Base-by-base conservation (phyloP, 2,329 filamentous ascomycete species). In the Teratosphaeria epicoccoides region DNA sequence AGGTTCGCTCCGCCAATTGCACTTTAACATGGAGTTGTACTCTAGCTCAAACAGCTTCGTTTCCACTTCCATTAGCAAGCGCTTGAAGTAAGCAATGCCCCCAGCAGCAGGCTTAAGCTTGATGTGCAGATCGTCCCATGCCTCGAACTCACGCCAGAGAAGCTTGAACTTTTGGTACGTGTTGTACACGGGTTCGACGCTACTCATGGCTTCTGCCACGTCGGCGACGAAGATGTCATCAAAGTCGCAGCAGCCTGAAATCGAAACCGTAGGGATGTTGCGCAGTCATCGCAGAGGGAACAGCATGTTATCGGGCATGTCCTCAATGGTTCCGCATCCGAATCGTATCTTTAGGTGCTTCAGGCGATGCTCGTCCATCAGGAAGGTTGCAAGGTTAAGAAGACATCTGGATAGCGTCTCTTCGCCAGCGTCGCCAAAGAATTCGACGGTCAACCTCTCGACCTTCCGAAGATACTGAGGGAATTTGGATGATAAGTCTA, bases 341-440 rank as follows among this genome's bases (percentile, higher is more conserved):
- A 57, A 22, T 26, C 49, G n/a, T 9, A 57, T 23, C 2, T 47
- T 14, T 2, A 57, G 48, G 14, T 43, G 22, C 45, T 51, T 51
- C 14, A 57, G 37, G 4, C 43, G 40, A 24, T 56, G 48, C 17
- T 44, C 29, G 17, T 58, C 54, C 48, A 59, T 55, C 22, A 59
- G 45, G 26, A 57, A 53, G 6, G 55, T 50, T 24, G 53, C 50
- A 6, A 59, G 46, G n/a, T 45, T 54, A 1, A 49, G 26, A 2
- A 52, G 25, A 43, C 46, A 52, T 22, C 45, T 24, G n/a, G 47
- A 49, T 1, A 55, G 24, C 20, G 29, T 46, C 9, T 25, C 25
- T n/a, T n/a, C n/a, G n/a, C n/a, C n/a, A 55, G 24, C 20, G 29
- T 46, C 9, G 22, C 25, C 28, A 14, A 29, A 14, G 10, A 40